These are phyloP conservation scores for Aspergillus cristatus DNA, from an alignment of 495 filamentous ascomycete species.

Conservation along the genomic window DNA sequence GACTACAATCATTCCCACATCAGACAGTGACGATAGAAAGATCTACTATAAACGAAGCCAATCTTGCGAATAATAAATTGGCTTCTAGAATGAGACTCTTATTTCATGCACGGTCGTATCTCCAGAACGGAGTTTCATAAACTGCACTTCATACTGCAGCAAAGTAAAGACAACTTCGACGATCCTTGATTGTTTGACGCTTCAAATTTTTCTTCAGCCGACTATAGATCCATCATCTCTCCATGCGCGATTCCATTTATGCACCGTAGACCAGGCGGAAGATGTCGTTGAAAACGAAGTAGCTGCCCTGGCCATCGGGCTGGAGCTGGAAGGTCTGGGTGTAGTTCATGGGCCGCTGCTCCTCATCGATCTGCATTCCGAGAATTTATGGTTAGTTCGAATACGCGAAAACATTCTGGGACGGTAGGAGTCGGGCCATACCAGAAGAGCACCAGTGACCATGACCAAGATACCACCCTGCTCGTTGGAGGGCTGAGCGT, in stretches of 20 bases:
- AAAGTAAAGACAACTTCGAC: no score
- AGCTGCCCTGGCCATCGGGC: slow-evolving; percentile 58
- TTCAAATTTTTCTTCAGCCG: no score
- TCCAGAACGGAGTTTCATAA: no score
- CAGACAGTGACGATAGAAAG: no score
- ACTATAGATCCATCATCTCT: no score
- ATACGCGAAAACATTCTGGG: background rate
- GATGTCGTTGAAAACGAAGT: slow-evolving; percentile 85
- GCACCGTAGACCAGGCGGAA: slow-evolving; percentile 69
- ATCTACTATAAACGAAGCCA: no score
- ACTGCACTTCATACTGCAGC: no score
- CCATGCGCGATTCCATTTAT: slow-evolving; percentile 1
- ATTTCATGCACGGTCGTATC: no score
- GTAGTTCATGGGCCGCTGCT: slow-evolving; percentile 73
- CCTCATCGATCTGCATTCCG: slow-evolving; percentile 62
- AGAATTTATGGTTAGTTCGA: background rate
- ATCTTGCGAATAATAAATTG: no score
- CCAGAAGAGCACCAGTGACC: slow-evolving; percentile 74
- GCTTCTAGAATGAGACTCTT: no score
- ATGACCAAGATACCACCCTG: slow-evolving; percentile 65
- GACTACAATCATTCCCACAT: no score
- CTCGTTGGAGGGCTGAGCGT: slow-evolving; percentile 62
- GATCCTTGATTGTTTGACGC: no score
- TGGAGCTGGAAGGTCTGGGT: slow-evolving; percentile 76
- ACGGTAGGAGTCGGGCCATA: slow-evolving; percentile 31